A percentile compares a stretch with the other conserved stretches of the same genome.
phyloP scores from a whole-genome alignment of 768 basidiomycete genomes.

The Psilocybe tampanensis region DNA sequence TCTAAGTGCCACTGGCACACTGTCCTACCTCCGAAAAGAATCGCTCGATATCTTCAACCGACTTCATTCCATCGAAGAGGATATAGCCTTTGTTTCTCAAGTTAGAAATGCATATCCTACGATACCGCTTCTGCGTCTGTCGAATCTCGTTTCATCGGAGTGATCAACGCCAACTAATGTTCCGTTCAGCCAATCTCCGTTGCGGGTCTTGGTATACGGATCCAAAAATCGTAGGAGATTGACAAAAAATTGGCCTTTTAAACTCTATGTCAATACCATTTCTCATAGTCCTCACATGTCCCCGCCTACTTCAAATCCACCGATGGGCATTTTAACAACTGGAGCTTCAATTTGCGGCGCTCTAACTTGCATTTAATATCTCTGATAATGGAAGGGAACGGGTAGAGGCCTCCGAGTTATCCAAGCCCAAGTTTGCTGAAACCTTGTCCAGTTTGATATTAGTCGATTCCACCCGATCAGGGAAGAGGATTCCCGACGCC shows the following conservation, averaged over 20 bases:
- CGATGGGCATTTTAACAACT: constrained; percentile 84
- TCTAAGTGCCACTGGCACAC: constrained; percentile 26
- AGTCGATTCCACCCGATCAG: constrained; percentile 91
- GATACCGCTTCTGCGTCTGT: constrained; percentile 58
- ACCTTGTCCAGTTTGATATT: constrained; percentile 62
- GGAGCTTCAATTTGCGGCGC: constrained; percentile 83
- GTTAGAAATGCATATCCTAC: constrained; percentile 45
- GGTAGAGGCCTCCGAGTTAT: constrained; percentile 44
- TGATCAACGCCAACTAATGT: neutral
- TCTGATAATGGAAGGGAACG: constrained; percentile 50
- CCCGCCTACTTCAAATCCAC: constrained; percentile 92
- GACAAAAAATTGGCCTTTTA: constrained; percentile 2
- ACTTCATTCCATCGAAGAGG: constrained; percentile 82
- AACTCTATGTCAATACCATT: neutral
- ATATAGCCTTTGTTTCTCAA: constrained; percentile 66
- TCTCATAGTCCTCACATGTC: constrained; percentile 30
- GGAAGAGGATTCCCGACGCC: constrained; percentile 94
- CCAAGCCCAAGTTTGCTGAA: neutral
- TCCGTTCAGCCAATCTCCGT: constrained; percentile 75
- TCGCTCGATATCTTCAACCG: constrained; percentile 84
- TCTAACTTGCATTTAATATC: constrained; percentile 82
- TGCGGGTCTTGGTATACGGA: constrained; percentile 95
- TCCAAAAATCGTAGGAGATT: constrained; percentile 54
- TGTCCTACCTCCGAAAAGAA: constrained; percentile 64
- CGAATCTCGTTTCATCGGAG: neutral